phyloP scores from a whole-genome alignment of 345 rosid genomes.

The Moricandia moricandioides region DNA sequence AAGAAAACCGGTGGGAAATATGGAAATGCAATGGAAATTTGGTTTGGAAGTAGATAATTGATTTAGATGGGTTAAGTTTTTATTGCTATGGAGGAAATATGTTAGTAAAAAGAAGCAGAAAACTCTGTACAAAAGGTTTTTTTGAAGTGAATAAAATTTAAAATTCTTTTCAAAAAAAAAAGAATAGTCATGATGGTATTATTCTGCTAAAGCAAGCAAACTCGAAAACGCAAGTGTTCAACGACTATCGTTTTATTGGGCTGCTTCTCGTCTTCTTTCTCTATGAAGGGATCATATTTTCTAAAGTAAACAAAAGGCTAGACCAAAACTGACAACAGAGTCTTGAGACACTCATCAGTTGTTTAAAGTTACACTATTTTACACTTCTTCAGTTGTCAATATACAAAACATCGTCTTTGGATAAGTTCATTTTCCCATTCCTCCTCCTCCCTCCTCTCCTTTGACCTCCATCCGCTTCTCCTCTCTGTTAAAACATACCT shows the following conservation, averaged over 20 bases:
- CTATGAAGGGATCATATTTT: not conserved
- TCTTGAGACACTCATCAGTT: not conserved
- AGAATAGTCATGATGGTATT: not conserved
- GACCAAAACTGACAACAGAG: conserved; percentile 29
- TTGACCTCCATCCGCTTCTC: conserved; percentile 59
- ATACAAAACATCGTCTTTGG: conserved; percentile 59
- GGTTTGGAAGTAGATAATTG: no score
- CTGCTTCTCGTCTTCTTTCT: conserved; percentile 1
- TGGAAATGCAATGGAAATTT: no score
- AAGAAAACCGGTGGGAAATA: no score
- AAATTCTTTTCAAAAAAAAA: no score
- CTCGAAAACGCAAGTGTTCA: conserved; percentile 8
- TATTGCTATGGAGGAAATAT: no score
- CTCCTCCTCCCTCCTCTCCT: conserved; percentile 45
- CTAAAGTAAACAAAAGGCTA: not conserved
- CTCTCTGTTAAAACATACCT: conserved; percentile 49
- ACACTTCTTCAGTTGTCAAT: conserved; percentile 25
- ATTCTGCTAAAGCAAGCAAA: conserved; percentile 1
- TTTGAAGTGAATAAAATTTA: no score
- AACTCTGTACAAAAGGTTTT: no score
- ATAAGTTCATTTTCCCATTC: conserved; percentile 78
- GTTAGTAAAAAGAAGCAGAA: no score
- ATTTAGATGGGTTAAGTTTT: no score
- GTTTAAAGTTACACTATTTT: not conserved
- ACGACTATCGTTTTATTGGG: conserved; percentile 7